phyloP scores from a whole-genome alignment of 371 early-diverging fungal species.

The Blakeslea trispora region DNA sequence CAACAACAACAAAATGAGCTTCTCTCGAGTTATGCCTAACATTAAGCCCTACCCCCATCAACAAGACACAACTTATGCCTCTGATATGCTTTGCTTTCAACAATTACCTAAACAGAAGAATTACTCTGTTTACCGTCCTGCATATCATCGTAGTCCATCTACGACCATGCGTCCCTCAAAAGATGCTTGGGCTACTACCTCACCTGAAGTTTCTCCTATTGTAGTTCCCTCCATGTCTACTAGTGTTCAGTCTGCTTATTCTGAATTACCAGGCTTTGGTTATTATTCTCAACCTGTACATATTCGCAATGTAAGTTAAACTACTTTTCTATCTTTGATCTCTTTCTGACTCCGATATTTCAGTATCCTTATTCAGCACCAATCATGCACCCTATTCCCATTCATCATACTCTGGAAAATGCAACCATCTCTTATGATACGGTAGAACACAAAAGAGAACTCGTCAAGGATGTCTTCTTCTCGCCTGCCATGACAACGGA shows the following conservation, averaged over 20 bases:
- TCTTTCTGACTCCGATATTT: neutral
- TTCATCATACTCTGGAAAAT: constrained; percentile 54
- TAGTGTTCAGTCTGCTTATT: constrained; percentile 3
- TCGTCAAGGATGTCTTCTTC: constrained; percentile 53
- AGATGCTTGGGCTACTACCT: constrained; percentile 14
- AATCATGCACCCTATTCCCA: constrained; percentile 26
- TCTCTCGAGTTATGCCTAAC: constrained; percentile 26
- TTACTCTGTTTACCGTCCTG: constrained; percentile 31
- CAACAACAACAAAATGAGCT: too few relatives aligned
- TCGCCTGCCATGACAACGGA: constrained; percentile 41
- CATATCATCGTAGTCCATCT: constrained; percentile 30
- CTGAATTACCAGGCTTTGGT: neutral
- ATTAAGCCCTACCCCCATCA: constrained; percentile 35
- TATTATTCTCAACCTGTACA: constrained; percentile 6
- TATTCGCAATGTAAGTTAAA: neutral
- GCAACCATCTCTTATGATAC: constrained; percentile 51
- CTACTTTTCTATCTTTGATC: neutral
- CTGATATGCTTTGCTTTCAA: constrained; percentile 1
- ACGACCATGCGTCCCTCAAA: constrained; percentile 19
- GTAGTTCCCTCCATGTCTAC: constrained; percentile 35
- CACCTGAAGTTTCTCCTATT: constrained; percentile 26
- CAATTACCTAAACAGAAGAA: constrained; percentile 13
- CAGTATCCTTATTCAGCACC: constrained; percentile 19
- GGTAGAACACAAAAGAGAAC: constrained; percentile 32
- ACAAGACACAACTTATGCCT: constrained; percentile 13